Evolutionary conservation across 2,329 filamentous ascomycete species (phyloP).

Genomic region (Lasiodiplodia gonubiensis): DNA sequence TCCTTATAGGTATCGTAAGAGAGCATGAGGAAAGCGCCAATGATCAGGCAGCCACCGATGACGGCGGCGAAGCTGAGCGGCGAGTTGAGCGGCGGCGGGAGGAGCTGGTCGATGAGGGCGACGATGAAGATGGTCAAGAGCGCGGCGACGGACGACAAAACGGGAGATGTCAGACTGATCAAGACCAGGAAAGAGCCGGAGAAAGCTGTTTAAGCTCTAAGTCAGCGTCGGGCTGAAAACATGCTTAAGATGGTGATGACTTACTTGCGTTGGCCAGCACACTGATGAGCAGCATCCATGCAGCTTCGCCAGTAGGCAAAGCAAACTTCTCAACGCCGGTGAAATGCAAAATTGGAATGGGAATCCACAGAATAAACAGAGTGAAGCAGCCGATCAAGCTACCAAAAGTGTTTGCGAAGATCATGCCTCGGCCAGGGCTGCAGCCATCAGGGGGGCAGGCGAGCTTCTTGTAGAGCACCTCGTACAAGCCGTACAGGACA

Average conservation of each 20-base stretch:
- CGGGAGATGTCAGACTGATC: slow-evolving; percentile 90
- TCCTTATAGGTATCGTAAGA: slow-evolving; percentile 93
- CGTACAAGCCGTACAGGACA: slow-evolving; percentile 94
- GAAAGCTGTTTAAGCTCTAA: slow-evolving; percentile 60
- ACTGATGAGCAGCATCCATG: slow-evolving; percentile 78
- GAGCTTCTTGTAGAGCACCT: slow-evolving; percentile 92
- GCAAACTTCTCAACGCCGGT: slow-evolving; percentile 82
- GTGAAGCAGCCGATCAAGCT: slow-evolving; percentile 88
- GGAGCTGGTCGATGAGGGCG: slow-evolving; percentile 85
- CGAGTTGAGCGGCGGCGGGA: slow-evolving; percentile 71
- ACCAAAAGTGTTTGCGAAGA: slow-evolving; percentile 94
- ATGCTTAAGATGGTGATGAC: slow-evolving; percentile 37
- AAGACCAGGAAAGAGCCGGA: slow-evolving; percentile 91
- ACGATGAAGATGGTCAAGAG: slow-evolving; percentile 97
- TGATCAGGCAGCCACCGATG: slow-evolving; percentile 83
- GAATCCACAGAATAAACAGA: slow-evolving; percentile 86
- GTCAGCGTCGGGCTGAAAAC: slow-evolving; percentile 8
- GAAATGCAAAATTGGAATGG: slow-evolving; percentile 81
- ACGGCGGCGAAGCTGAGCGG: slow-evolving; percentile 77
- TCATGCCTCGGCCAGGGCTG: slow-evolving; percentile 83
- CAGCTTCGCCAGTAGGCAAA: slow-evolving; percentile 77
- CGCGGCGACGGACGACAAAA: slow-evolving; percentile 89
- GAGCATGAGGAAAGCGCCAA: slow-evolving; percentile 83
- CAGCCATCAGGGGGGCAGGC: slow-evolving; percentile 93
- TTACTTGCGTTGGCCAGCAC: slow-evolving; percentile 82